Evolutionary conservation across 164 flowering plant genomes (phyloP), one percentile per base, ranked within the genome.

Genomic region (Nymphaea colorata): DNA sequence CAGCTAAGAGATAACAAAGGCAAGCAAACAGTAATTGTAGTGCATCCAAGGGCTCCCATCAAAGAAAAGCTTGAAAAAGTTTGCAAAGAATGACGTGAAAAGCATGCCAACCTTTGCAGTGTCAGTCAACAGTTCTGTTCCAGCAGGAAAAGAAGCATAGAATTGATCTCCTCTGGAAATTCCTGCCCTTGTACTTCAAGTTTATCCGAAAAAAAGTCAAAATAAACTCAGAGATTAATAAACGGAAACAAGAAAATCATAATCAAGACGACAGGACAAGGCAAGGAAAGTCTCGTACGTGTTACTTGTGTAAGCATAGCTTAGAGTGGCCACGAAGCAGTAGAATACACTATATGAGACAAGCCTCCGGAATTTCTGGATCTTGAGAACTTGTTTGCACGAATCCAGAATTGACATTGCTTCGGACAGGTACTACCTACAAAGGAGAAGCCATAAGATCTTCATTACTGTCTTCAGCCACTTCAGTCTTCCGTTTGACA

Each of bases 141-240:
- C 96, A 66, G 95, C 90, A 5, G 96, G 96, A 71, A 79, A 90
- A 41, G 98, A 77, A 42, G 95, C 96, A 81, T 92, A 90, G 68
- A 78, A 90, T 75, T 92, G 95, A 67, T 92, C 96, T 68, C 70
- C 94, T 76, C 89, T 82, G 0, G 95, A 87, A 70, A 76, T 84
- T 64, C 96, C 98, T 63, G 96, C 97, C 78, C 98, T 87, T 17
- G 95, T 91, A 61, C 98, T 93, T 78, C 76, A 86, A 61, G 6
- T n/a, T n/a, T 6, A 17, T 7, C 6, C 8, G 5, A 18, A 67
- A 15, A 55, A 61, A 65, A 68, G 36, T 25, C 36, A 25, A 25
- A 25, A 25, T 25, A 25, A 25, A 25, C 36, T 25, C 36, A 25
- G 36, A 25, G 36, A 25, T 25, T 25, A 25, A 25, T 25, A 25